Evolutionary conservation across 169 alveolate species (phyloP), one percentile per base, ranked within the genome.

Genomic region (Cyclospora cayetanensis): DNA sequence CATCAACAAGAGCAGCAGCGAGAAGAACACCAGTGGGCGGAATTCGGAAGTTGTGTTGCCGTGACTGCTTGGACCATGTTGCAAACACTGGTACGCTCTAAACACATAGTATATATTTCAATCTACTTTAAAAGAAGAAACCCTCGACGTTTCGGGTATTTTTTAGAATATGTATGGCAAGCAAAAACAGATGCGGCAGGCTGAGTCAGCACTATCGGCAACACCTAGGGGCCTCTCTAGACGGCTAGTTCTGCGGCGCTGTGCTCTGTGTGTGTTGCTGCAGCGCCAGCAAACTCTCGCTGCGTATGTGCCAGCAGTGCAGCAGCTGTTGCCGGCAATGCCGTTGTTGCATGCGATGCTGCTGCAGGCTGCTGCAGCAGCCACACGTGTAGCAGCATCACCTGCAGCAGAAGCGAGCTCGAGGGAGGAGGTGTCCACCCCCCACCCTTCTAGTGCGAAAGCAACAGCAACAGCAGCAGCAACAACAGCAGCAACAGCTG

Each of bases 291-390:
- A 46, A 27, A 53, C 72, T 55, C 34, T 27, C 1, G 79, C 82
- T 4, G 91, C 68, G 68, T 84, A 63, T 46, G 79, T 84, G 12
- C 91, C 91, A 1, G 52, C 46, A 22, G 37, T 41, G 34, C 91
- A 84, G 43, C 37, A 27, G 53, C 68, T 84, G 91, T 66, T 84
- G 65, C 91, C 91, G 11, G 83, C 82, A 22, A 4, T 63, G 7
- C 91, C 91, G 43, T 29, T 41, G 41, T 46, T 84, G 60, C 91
- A 84, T 18, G 68, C 46, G 43, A 2, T 20, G 52, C 43, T 84
- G 63, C 83, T 63, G 27, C 53, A 35, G 46, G 80, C 80, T 18
- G 91, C 46, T 27, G 41, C 77, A 22, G 53, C 39, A 2, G 31
- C 70, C 2, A 12, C 79, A 5, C 39, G 68, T 27, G 68, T 82